Conservation (phyloP, 2,329 filamentous ascomycete species). For the Rasamsonia emersonii region DNA sequence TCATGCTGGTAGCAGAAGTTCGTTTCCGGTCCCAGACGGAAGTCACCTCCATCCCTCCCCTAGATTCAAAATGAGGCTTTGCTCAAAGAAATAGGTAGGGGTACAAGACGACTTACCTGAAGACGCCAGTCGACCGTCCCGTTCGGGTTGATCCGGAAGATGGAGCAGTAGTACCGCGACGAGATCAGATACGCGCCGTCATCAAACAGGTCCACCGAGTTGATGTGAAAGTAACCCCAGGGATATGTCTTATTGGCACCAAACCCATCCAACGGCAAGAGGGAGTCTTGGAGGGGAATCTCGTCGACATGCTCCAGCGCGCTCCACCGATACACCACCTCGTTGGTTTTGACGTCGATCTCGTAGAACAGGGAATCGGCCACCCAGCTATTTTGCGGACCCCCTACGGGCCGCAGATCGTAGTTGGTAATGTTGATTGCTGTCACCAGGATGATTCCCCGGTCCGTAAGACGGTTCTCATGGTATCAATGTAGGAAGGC, state of each 20-base stretch:
- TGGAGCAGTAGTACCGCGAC: slow-evolving; percentile 5
- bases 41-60: slow-evolving; percentile 11
- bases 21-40: slow-evolving; percentile 6
- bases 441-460: slow-evolving; percentile 27
- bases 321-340: slow-evolving; percentile 25
- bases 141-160: slow-evolving; percentile 3
- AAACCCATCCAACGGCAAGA: slow-evolving; percentile 1
- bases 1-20: slow-evolving; percentile 11
- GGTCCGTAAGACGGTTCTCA: slow-evolving; percentile 23
- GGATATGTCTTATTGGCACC: slow-evolving; percentile 3
- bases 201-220: slow-evolving; percentile 8
- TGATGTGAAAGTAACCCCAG: slow-evolving; percentile 9
- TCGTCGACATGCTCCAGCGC: slow-evolving; percentile 22
- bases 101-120: slow-evolving; percentile 4
- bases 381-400: slow-evolving; percentile 22
- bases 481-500: slow-evolving; percentile 26
- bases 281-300: slow-evolving; percentile 9
- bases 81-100: neutral
- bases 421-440: slow-evolving; percentile 27
- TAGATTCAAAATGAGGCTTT: slow-evolving; percentile 2
- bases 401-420: slow-evolving; percentile 22
- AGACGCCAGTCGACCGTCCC: slow-evolving; percentile 7
- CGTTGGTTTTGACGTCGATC: slow-evolving; percentile 26
- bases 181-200: slow-evolving; percentile 9
- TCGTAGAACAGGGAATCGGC: slow-evolving; percentile 26